These are phyloP conservation scores for Sclerotinia nivalis DNA, from an alignment of 2,329 filamentous ascomycete genomes.

Conservation along the genomic window DNA sequence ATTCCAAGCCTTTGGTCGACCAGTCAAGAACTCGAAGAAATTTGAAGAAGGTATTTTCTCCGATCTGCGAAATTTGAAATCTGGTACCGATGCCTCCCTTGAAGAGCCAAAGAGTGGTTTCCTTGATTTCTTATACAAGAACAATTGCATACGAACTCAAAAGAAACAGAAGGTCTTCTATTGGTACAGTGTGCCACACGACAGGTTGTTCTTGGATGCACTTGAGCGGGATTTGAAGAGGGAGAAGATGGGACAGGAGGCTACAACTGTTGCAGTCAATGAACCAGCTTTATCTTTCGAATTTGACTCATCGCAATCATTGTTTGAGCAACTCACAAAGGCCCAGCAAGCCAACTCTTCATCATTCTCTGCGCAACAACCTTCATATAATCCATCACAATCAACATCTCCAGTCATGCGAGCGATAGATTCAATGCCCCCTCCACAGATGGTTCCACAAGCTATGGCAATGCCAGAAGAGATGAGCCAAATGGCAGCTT, in stretches of 20 bases:
- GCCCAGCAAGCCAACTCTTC: slow-evolving; percentile 98
- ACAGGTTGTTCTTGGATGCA: slow-evolving; percentile 94
- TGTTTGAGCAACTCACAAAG: slow-evolving; percentile 99
- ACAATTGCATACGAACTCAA: slow-evolving; percentile 99
- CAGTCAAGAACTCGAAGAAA: slow-evolving; percentile 99
- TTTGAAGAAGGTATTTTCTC: slow-evolving; percentile 99
- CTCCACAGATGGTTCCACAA: slow-evolving; percentile 76
- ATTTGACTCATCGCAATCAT: slow-evolving; percentile 97
- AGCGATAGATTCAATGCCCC: slow-evolving; percentile 91
- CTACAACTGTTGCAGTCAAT: slow-evolving; percentile 93
- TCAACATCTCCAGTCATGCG: slow-evolving; percentile 86
- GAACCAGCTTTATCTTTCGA: slow-evolving; percentile 98
- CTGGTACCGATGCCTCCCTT: slow-evolving; percentile 93
- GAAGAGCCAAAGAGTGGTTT: slow-evolving; percentile 99
- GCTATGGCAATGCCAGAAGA: slow-evolving; percentile 60
- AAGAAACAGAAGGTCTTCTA: slow-evolving; percentile 99
- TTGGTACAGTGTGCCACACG: slow-evolving; percentile 99
- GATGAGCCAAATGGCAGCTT: slow-evolving; percentile 62
- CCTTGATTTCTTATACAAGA: slow-evolving; percentile 99
- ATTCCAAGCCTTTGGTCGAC: slow-evolving; percentile 97
- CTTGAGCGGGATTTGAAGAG: slow-evolving; percentile 96
- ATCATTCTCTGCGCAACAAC: slow-evolving; percentile 81
- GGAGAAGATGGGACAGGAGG: slow-evolving; percentile 99
- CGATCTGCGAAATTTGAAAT: slow-evolving; percentile 95
- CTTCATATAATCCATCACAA: slow-evolving; percentile 56